Conservation (phyloP, 345 rosid genomes). For the Aquilaria yunnanensis region DNA sequence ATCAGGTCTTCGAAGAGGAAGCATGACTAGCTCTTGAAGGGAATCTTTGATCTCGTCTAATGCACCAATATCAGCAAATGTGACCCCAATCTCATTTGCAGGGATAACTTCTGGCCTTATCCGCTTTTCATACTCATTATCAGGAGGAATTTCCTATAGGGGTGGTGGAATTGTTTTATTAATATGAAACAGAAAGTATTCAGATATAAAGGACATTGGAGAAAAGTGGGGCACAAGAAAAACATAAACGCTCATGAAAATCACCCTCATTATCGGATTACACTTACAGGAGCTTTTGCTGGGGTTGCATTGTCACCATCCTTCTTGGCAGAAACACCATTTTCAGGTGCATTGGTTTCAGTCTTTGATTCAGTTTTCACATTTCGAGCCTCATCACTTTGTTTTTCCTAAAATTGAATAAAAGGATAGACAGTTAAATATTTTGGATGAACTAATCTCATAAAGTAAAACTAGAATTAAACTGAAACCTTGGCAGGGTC, state of each 20-base stretch:
- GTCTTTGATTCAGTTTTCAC: constrained; percentile 60
- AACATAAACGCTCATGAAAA: background rate
- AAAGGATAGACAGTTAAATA: constrained; percentile 1
- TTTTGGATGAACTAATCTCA: constrained; percentile 5
- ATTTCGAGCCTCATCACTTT: constrained; percentile 36
- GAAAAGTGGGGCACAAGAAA: background rate
- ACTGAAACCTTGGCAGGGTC: constrained; percentile 59
- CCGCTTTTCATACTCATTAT: constrained; percentile 94
- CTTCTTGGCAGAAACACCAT: constrained; percentile 55
- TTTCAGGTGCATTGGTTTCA: constrained; percentile 39
- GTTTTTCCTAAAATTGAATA: constrained; percentile 27
- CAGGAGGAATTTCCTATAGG: constrained; percentile 79
- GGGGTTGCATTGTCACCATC: constrained; percentile 57
- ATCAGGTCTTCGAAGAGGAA: constrained; percentile 92
- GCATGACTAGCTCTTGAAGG: constrained; percentile 97
- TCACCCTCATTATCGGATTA: background rate
- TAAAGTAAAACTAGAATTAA: constrained; percentile 10
- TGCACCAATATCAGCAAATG: constrained; percentile 91
- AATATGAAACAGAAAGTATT: constrained; percentile 11
- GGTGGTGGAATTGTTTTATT: constrained; percentile 4
- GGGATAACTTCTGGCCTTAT: constrained; percentile 98
- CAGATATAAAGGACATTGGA: background rate
- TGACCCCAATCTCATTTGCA: constrained; percentile 89
- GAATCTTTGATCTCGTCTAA: constrained; percentile 90
- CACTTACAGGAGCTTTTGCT: constrained; percentile 58